Conservation (phyloP, 805 yeast species). For the Candida arabinofermentans region DNA sequence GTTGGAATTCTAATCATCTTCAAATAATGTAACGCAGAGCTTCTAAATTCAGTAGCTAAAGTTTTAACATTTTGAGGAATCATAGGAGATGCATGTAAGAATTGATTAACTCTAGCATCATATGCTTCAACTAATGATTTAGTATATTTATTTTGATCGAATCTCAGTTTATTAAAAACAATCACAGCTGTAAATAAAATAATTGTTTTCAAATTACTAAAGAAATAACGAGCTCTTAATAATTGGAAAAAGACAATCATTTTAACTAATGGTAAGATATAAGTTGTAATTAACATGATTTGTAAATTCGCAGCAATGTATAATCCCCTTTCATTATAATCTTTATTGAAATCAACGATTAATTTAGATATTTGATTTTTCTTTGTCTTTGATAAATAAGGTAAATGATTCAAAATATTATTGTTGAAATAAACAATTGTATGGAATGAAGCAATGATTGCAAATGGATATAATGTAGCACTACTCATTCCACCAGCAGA, state of each 20-base stretch:
- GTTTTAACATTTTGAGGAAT: slow-evolving; percentile 32
- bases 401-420: slow-evolving; percentile 48
- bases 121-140: slow-evolving; percentile 45
- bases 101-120: slow-evolving; percentile 37
- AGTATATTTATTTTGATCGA: slow-evolving; percentile 51
- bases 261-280: slow-evolving; percentile 39
- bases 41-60: slow-evolving; percentile 8
- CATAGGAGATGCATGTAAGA: slow-evolving; percentile 31
- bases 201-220: slow-evolving; percentile 30
- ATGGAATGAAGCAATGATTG: slow-evolving; percentile 62
- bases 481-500: slow-evolving; percentile 19
- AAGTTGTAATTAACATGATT: slow-evolving; percentile 37
- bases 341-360: slow-evolving; percentile 32
- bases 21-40: slow-evolving; percentile 6
- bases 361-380: slow-evolving; percentile 25
- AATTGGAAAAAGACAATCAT: slow-evolving; percentile 35
- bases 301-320: slow-evolving; percentile 44
- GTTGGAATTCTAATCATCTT: slow-evolving; percentile 13
- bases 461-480: slow-evolving; percentile 53
- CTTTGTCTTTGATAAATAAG: slow-evolving; percentile 28
- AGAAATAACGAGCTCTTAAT: slow-evolving; percentile 27
- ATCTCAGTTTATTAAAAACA: slow-evolving; percentile 58
- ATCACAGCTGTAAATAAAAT: slow-evolving; percentile 42
- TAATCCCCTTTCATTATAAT: slow-evolving; percentile 41
- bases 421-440: slow-evolving; percentile 54